Conservation (phyloP, 441 rosid genomes). For the Corymbia calophylla region DNA sequence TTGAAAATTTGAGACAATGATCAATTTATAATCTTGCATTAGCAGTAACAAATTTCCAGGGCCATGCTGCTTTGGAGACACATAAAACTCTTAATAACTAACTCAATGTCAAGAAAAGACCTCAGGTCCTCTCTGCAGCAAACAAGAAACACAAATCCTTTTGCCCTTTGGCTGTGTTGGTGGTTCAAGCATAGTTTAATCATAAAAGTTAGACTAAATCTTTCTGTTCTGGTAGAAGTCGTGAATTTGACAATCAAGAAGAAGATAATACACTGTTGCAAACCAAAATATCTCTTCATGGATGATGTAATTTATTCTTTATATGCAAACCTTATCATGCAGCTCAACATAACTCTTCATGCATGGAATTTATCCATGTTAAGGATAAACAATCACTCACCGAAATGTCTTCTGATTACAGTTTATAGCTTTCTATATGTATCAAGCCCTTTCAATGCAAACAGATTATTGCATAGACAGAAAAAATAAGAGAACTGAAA, state of each 20-base stretch:
- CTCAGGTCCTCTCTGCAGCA: neutral
- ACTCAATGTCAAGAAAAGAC: neutral
- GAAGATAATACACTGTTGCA: neutral
- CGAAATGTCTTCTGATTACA: neutral
- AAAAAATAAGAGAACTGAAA: neutral
- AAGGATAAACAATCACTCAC: neutral
- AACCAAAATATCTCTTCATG: neutral
- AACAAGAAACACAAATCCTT: neutral
- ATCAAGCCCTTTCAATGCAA: neutral
- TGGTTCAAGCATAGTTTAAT: neutral
- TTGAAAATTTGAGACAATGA: neutral
- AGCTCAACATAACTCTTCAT: neutral
- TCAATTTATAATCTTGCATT: neutral
- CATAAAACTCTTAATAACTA: neutral
- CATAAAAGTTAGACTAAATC: neutral
- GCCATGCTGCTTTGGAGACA: neutral
- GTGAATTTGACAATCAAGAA: neutral
- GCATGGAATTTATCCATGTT: neutral
- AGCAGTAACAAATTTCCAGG: neutral
- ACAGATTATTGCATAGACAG: neutral
- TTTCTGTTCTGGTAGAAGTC: neutral
- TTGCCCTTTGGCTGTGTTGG: neutral
- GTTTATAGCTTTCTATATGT: neutral
- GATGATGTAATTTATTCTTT: neutral
- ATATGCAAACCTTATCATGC: neutral